Conservation (phyloP, 1,139 yeast species). For the Scheffersomyces insectosa region DNA sequence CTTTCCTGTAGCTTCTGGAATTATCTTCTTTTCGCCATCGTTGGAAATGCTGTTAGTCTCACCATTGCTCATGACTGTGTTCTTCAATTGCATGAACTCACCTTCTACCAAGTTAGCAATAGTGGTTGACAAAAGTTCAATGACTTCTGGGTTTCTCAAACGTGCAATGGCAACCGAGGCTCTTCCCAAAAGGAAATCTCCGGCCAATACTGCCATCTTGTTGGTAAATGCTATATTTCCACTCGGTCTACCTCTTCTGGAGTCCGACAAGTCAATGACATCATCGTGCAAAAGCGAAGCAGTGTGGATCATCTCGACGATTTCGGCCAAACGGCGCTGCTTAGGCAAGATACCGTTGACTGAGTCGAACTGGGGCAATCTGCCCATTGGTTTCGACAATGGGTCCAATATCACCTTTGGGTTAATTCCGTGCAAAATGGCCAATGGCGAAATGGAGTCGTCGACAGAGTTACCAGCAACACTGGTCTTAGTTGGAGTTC, state of each 20-base stretch:
- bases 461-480: conserved; percentile 57
- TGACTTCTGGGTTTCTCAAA: conserved; percentile 93
- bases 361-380: conserved; percentile 61
- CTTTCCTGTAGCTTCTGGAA: conserved; percentile 66
- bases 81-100: conserved; percentile 96
- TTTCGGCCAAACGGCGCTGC: conserved; percentile 93
- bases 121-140: conserved; percentile 90
- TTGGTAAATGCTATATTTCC: conserved; percentile 94
- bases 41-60: conserved; percentile 47
- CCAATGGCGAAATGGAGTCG: conserved; percentile 74
- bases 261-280: conserved; percentile 90
- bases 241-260: conserved; percentile 86
- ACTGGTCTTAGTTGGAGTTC: conserved; percentile 48
- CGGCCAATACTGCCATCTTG: conserved; percentile 97
- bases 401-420: conserved; percentile 82
- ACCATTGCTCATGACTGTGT: conserved; percentile 64
- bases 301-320: conserved; percentile 97
- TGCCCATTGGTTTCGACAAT: conserved; percentile 75
- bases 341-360: conserved; percentile 81
- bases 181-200: conserved; percentile 90
- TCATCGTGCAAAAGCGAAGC: conserved; percentile 97
- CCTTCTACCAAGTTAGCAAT: conserved; percentile 98
- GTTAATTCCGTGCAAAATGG: conserved; percentile 83
- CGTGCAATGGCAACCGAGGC: conserved; percentile 96
- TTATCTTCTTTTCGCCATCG: conserved; percentile 48